A percentile compares a stretch with the other conserved stretches of the same genome.
These are phyloP conservation scores for Abrus precatorius DNA, from an alignment of 306 rosid genomes.

Conservation along the genomic window DNA sequence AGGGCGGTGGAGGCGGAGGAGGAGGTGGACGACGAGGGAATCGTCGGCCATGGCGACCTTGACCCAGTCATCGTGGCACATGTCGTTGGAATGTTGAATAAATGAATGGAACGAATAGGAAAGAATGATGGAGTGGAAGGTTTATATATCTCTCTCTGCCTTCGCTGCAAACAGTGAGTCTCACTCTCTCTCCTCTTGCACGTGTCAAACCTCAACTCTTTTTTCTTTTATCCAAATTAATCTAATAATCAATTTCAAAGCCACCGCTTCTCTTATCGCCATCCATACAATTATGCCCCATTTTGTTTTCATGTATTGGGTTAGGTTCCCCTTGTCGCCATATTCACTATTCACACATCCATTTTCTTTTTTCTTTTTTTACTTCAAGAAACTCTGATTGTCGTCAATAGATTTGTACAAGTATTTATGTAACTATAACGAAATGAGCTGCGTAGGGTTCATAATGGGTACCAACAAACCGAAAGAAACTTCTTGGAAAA, in stretches of 20 bases:
- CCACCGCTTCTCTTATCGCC: too few species aligned
- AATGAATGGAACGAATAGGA: not conserved
- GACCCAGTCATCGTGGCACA: conserved; percentile 72
- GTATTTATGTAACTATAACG: not conserved
- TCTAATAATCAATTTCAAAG: too few species aligned
- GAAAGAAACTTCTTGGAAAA: conserved; percentile 27
- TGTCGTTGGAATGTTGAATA: conserved; percentile 23
- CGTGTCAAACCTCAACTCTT: conserved; percentile 33
- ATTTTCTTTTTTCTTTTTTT: too few species aligned
- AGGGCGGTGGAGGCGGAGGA: conserved; percentile 48
- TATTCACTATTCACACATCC: too few species aligned
- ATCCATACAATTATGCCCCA: too few species aligned
- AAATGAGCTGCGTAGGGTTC: not conserved
- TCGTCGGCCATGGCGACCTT: conserved; percentile 73
- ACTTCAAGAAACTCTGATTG: not conserved
- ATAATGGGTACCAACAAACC: not conserved
- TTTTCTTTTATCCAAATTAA: not conserved
- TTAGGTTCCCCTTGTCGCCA: too few species aligned
- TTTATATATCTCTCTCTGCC: not conserved
- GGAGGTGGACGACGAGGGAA: conserved; percentile 64
- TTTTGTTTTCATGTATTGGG: too few species aligned
- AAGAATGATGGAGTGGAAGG: not conserved
- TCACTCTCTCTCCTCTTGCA: not conserved
- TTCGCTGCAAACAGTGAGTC: not conserved
- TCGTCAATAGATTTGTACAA: not conserved